These are phyloP conservation scores for Vitis hybrid DNA, from an alignment of 177 flowering plant species.

Conservation along the genomic window DNA sequence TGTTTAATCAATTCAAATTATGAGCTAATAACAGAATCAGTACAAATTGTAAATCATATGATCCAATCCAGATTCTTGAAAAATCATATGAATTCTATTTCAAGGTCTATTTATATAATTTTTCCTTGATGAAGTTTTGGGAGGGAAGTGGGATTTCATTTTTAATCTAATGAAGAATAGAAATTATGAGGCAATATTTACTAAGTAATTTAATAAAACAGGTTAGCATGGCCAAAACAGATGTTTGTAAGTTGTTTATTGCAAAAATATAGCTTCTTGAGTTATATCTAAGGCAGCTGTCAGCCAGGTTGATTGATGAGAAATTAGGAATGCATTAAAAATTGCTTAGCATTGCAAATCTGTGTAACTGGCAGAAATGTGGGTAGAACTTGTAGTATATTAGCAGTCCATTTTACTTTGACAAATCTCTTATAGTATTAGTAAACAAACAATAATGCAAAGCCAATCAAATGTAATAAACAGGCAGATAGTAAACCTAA, in stretches of 20 bases:
- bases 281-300: too few relatives aligned
- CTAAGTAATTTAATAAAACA: neutral
- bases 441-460: neutral
- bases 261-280: too few relatives aligned
- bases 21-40: neutral
- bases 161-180: neutral
- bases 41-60: neutral
- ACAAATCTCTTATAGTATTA: neutral
- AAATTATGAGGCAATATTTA: neutral
- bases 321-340: neutral
- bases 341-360: neutral
- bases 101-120: neutral
- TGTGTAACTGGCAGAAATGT: neutral
- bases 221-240: too few relatives aligned
- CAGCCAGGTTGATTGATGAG: too few relatives aligned
- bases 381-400: neutral
- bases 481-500: neutral
- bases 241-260: too few relatives aligned
- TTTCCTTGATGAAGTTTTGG: neutral
- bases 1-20: neutral
- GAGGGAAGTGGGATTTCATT: neutral
- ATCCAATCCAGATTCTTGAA: neutral
- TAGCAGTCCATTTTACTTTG: neutral
- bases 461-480: neutral
- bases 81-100: neutral